These are phyloP conservation scores for Phytophthora hibernalis DNA, from an alignment of 352 stramenopile genomes.

Conservation along the genomic window DNA sequence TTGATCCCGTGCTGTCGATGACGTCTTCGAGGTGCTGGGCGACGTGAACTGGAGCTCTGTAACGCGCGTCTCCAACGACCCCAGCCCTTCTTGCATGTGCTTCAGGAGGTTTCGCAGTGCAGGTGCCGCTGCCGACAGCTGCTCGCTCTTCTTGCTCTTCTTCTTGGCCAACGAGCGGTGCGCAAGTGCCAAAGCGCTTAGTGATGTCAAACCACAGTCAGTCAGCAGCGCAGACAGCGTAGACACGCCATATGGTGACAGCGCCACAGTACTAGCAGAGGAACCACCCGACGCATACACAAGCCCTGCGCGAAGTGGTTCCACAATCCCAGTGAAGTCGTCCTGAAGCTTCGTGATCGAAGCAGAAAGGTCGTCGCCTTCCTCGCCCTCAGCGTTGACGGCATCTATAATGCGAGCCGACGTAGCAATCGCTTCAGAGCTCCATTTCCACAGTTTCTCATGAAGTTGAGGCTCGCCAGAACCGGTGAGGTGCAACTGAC, in stretches of 20 bases:
- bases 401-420: conserved; percentile 25
- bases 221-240: conserved; percentile 58
- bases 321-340: conserved; percentile 38
- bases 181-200: conserved; percentile 53
- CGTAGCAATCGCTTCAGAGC: conserved; percentile 27
- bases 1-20: conserved; percentile 9
- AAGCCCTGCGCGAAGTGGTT: conserved; percentile 30
- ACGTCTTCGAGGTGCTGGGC: conserved; percentile 3
- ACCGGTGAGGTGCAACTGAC: conserved; percentile 32
- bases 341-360: conserved; percentile 34
- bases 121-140: conserved; percentile 24
- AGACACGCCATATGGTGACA: conserved; percentile 66
- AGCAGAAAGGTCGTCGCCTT: conserved; percentile 22
- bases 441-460: conserved; percentile 69
- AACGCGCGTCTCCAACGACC: conserved; percentile 48
- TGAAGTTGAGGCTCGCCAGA: conserved; percentile 28
- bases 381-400: conserved; percentile 17
- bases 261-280: conserved; percentile 11
- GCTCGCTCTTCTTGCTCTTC: conserved; percentile 74
- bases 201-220: conserved; percentile 66
- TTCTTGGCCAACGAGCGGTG: conserved; percentile 61
- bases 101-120: conserved; percentile 68
- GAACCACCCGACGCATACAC: conserved; percentile 15
- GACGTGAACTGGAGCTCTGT: conserved; percentile 35
- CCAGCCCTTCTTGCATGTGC: conserved; percentile 61